Evolutionary conservation across 306 rosid genomes (phyloP).

Genomic region (Rosa lucieae): DNA sequence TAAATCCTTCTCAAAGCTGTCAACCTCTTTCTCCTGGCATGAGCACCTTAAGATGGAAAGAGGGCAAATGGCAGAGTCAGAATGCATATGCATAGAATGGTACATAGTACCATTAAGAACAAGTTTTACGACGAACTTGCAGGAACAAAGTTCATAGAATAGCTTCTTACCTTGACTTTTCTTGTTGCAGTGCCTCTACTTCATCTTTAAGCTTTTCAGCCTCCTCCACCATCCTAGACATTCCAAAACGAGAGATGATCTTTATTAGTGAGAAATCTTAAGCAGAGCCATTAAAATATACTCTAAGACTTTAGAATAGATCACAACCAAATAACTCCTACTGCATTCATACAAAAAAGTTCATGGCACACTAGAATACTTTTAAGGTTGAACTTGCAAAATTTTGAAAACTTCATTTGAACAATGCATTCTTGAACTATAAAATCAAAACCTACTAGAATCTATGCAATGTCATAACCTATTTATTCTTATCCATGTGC

Average conservation of each 20-base stretch:
- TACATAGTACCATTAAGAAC: constrained; percentile 6
- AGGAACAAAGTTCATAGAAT: constrained; percentile 16
- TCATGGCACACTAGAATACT: background rate
- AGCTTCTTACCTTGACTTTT: constrained; percentile 49
- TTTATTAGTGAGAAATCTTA: background rate
- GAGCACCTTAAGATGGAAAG: constrained; percentile 48
- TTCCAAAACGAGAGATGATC: constrained; percentile 20
- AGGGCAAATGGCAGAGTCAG: constrained; percentile 14
- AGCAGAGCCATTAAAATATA: background rate
- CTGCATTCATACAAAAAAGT: background rate
- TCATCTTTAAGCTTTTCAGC: constrained; percentile 67
- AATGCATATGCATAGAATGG: constrained; percentile 18
- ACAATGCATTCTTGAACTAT: background rate
- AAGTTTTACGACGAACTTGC: constrained; percentile 4
- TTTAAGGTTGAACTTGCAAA: background rate
- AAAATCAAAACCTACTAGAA: background rate
- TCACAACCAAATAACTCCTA: background rate
- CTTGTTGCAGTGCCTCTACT: constrained; percentile 57
- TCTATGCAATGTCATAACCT: background rate
- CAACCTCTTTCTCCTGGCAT: constrained; percentile 46
- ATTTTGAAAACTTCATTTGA: background rate
- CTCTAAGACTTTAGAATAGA: background rate
- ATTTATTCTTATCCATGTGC: background rate
- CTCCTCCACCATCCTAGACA: constrained; percentile 78
- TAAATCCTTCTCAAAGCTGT: constrained; percentile 40